These are phyloP conservation scores for Austroboletus eburneus DNA, from an alignment of 768 basidiomycete genomes.

Conservation along the genomic window DNA sequence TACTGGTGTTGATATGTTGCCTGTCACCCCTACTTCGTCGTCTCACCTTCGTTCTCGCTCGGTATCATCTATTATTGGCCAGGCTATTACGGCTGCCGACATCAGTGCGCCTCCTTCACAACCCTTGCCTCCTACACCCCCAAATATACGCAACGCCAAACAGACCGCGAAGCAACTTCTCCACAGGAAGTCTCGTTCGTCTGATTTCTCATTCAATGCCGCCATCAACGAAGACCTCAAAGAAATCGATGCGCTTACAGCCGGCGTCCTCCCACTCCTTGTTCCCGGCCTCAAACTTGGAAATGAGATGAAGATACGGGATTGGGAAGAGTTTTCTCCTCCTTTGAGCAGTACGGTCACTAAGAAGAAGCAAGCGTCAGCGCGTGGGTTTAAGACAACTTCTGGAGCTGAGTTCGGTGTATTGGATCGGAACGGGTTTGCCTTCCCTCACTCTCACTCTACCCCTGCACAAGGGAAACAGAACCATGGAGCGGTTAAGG, in stretches of 20 bases:
- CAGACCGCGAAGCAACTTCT: slow-evolving; percentile 41
- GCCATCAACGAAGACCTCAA: slow-evolving; percentile 48
- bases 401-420: slow-evolving; percentile 27
- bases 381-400: slow-evolving; percentile 5
- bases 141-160: slow-evolving; percentile 54
- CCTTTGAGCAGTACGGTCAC: slow-evolving; percentile 33
- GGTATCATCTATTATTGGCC: slow-evolving; percentile 44
- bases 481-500: slow-evolving; percentile 38
- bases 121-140: slow-evolving; percentile 74
- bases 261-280: slow-evolving; percentile 62
- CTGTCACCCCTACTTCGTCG: slow-evolving; percentile 20
- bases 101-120: slow-evolving; percentile 55
- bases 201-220: slow-evolving; percentile 58
- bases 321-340: slow-evolving; percentile 39
- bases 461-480: slow-evolving; percentile 47
- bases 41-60: slow-evolving; percentile 62
- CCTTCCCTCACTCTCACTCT: slow-evolving; percentile 55
- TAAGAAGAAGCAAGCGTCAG: slow-evolving; percentile 33
- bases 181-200: slow-evolving; percentile 63
- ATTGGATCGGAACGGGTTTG: slow-evolving; percentile 39
- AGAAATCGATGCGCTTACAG: slow-evolving; percentile 69
- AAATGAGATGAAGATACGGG: slow-evolving; percentile 50
- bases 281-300: slow-evolving; percentile 63
- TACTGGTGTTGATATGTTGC: slow-evolving; percentile 31
- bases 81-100: slow-evolving; percentile 36